Percentiles rank a stretch among this genome's conserved stretches.
These are phyloP conservation scores for Globisporangium spiculum DNA, from an alignment of 352 stramenopile genomes.

Conservation along the genomic window DNA sequence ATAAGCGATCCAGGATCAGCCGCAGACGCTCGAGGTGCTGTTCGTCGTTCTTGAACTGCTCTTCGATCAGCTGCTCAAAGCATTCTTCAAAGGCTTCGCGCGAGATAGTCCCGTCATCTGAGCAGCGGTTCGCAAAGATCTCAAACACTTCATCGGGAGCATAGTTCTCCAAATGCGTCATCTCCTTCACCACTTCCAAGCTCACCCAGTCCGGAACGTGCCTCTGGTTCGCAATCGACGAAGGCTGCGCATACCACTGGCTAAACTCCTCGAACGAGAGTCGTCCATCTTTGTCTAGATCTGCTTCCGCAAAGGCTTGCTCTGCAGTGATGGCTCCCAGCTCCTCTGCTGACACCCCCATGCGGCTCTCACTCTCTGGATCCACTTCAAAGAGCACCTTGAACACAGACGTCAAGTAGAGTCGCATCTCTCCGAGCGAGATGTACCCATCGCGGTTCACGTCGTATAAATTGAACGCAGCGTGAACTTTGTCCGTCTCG, in stretches of 20 bases:
- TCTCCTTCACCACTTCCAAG: conserved; percentile 77
- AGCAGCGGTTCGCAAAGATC: conserved; percentile 80
- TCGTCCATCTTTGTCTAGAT: conserved; percentile 70
- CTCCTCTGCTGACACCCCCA: conserved; percentile 70
- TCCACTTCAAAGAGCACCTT: conserved; percentile 87
- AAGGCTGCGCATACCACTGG: conserved; percentile 69
- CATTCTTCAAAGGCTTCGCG: conserved; percentile 81
- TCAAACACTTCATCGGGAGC: conserved; percentile 83
- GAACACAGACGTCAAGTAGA: conserved; percentile 85
- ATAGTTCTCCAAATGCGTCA: conserved; percentile 83
- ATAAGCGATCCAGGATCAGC: conserved; percentile 74
- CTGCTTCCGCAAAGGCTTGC: conserved; percentile 78
- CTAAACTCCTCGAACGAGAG: conserved; percentile 86
- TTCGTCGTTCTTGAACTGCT: conserved; percentile 74
- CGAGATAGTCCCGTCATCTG: conserved; percentile 74
- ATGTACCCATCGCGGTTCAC: conserved; percentile 87
- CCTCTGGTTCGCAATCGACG: conserved; percentile 23
- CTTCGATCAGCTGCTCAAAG: conserved; percentile 82
- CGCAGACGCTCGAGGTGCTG: conserved; percentile 56
- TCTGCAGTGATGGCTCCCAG: conserved; percentile 73
- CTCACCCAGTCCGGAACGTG: conserved; percentile 62
- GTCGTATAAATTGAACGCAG: conserved; percentile 86
- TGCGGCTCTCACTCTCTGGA: conserved; percentile 46
- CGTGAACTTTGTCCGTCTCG: conserved; percentile 70
- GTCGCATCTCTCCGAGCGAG: conserved; percentile 77